Base-by-base conservation (phyloP, 2,329 filamentous ascomycete genomes). In the Fusarium musae region DNA sequence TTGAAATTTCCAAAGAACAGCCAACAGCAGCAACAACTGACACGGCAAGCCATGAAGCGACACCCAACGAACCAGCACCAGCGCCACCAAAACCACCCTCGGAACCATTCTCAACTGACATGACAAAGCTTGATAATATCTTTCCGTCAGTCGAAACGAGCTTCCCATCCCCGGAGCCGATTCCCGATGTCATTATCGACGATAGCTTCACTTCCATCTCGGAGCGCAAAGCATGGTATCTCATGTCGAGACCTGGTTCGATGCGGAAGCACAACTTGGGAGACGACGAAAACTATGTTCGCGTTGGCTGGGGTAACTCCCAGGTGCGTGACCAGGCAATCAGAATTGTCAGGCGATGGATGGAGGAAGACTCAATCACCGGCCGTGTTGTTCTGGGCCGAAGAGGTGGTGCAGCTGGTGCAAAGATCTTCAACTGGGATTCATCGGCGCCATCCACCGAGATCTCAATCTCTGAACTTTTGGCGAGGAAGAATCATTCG, bases 161-260 rank as follows among this genome's bases (percentile, higher is more conserved):
- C 10, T 78, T 79, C 28, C 70, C 75, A 3, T 78, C 83, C 1
- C 75, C 81, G 3, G 81, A 81, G 46, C 76, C 75, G 7, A 72
- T 89, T 0, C 80, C 87, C 1, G 87, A 89, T 36, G 79, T 82
- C 36, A 78, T 87, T 49, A 83, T 88, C 23, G 79, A 79, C 36
- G 88, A 91, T 77, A 87, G 83, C 34, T 91, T 91, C 67, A 82
- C 83, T 9, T 83, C 85, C 5, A 85, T 87, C 7, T 86, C 87
- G 5, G 86, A 92, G 79, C 88, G 91, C 54, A 91, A 89, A 75
- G 84, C 85, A 12, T 93, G 91, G 91, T 91, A 92, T 72, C 88
- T 89, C 26, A 80, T 92, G 23, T 91, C 90, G 12, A 86, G 90
- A 9, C 85, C 85, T 62, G 90, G 89, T 6, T 89, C 90, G 1